Base-by-base conservation (phyloP, 352 stramenopile genomes). In the Phytophthora quininea region DNA sequence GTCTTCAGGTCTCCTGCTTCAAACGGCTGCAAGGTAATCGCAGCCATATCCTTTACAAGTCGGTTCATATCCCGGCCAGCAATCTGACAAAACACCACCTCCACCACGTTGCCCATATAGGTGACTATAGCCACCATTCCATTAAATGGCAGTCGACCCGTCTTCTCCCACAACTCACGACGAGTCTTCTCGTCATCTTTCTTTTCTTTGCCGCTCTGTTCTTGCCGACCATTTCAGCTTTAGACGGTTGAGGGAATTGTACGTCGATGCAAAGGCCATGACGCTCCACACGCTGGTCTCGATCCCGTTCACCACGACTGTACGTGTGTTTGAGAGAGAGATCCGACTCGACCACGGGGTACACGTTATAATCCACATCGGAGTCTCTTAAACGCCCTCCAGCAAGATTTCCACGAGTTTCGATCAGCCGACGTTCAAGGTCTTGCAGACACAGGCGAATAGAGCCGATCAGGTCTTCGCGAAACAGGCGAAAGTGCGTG, bases 401-500 rank as follows among this genome's bases (percentile, higher is more conserved):
- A 42, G 32, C 50, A 40, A 73, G 33, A 27, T 75, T 60, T 2
- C 30, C 58, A 35, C 31, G 8, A 12, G 38, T 62, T 32, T 42
- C 51, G 11, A 7, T 24, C 0, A 84, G 58, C 33, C 67, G 65
- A 24, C 67, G 43, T 31, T 58, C 35, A 30, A 84, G 57, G 49
- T 81, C 66, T 30, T 79, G 76, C 8, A 84, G 50, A n/a, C 61
- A 74, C 31, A 64, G 64, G 5, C 76, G 73, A 54, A 80, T 69
- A 1, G 62, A 77, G 4, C 62, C 42, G 40, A 66, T 79, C 43
- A 81, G 69, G 38, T 84, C 76, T 66, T 84, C 76, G 35, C 73
- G 66, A 58, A 77, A 80, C 12, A 84, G 54, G 24, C 76, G 73
- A 61, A 84, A 84, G 47, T 84, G 76, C 3, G 73, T 80, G 45